phyloP scores from a whole-genome alignment of 768 basidiomycete genomes.

The Cyclocybe aegerita region DNA sequence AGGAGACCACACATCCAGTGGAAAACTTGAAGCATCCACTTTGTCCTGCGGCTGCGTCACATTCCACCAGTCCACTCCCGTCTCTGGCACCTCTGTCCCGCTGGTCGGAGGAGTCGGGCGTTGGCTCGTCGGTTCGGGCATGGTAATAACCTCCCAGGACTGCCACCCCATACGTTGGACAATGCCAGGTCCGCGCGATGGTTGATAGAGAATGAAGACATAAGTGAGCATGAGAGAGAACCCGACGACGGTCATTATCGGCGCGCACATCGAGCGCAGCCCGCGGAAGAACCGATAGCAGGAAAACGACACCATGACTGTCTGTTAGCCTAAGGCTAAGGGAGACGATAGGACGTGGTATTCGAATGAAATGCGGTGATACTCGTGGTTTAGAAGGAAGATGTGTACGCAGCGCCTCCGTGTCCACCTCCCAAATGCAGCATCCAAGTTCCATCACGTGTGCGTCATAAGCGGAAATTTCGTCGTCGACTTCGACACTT shows the following conservation, averaged over 20 bases:
- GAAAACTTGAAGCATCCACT: constrained; percentile 67
- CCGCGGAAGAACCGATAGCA: constrained; percentile 48
- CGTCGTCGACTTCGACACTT: too few species aligned
- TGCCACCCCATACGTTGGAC: constrained; percentile 85
- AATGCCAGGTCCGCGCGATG: constrained; percentile 67
- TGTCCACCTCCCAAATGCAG: not conserved
- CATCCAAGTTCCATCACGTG: constrained; percentile 9
- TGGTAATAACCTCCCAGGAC: constrained; percentile 70
- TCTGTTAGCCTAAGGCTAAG: constrained; percentile 19
- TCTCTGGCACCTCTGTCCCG: constrained; percentile 10
- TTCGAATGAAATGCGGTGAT: constrained; percentile 3
- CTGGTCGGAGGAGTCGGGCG: constrained; percentile 11
- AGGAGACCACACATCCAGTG: constrained; percentile 79
- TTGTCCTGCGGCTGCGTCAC: constrained; percentile 39
- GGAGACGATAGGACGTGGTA: constrained; percentile 1
- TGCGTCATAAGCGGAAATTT: constrained; percentile 15
- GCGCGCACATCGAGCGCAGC: constrained; percentile 53
- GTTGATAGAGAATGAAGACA: constrained; percentile 81
- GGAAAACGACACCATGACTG: constrained; percentile 36
- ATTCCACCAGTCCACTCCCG: constrained; percentile 69
- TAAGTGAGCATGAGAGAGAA: constrained; percentile 76
- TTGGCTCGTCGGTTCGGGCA: constrained; percentile 17
- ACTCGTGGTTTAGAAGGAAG: constrained; percentile 4
- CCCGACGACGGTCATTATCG: constrained; percentile 57
- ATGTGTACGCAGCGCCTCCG: not conserved